Evolutionary conservation across 2,329 filamentous ascomycete species (phyloP), one percentile per base, ranked within the genome.

Genomic region (Penicillium sp.): DNA sequence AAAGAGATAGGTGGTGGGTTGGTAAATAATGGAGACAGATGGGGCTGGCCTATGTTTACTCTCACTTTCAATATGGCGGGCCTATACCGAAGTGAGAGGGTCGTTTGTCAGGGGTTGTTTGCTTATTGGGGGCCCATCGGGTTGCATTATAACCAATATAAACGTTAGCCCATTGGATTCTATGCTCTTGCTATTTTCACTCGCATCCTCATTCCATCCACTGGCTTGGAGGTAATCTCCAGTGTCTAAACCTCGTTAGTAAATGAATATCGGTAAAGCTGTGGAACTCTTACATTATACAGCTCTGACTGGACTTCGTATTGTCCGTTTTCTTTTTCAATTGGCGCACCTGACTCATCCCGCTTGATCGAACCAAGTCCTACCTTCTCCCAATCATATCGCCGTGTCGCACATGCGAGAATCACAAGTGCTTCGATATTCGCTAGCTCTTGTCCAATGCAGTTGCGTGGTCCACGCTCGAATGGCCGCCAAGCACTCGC

Each of bases 381-480:
- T 7, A 61, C 61, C 25, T 66, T 64, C 17, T 36, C 41, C 39
- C 61, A 66, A 15, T 63, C 55, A 57, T 59, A 66, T 19, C 57
- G 57, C 5, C 65, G 53, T 2, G 57, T 56, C 4, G 51, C 51
- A 43, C 55, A 61, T 10, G 60, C 64, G 6, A 67, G 47, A 41
- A 63, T 63, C 5, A 65, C 59, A 23, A 56, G 55, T 1, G 59
- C 51, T 64, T 82, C 79, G 25, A 82, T 71, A 62, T 79, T 76
- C 0, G 80, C 80, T 19, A 83, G 67, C 47, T 79, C 75, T 58
- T 82, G 78, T 4, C 81, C 81, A 23, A 83, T 74, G 59, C 81
- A 83, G 29, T 77, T 78, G 9, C 81, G 68, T 1, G 75, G 73
- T 0, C 81, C 80, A 42, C 77, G 75, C 57, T 80, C 78, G 65